A percentile compares a stretch with the other conserved stretches of the same genome.
Evolutionary conservation across 2,329 filamentous ascomycete genomes (phyloP).

Genomic region (Exophiala bonariae): DNA sequence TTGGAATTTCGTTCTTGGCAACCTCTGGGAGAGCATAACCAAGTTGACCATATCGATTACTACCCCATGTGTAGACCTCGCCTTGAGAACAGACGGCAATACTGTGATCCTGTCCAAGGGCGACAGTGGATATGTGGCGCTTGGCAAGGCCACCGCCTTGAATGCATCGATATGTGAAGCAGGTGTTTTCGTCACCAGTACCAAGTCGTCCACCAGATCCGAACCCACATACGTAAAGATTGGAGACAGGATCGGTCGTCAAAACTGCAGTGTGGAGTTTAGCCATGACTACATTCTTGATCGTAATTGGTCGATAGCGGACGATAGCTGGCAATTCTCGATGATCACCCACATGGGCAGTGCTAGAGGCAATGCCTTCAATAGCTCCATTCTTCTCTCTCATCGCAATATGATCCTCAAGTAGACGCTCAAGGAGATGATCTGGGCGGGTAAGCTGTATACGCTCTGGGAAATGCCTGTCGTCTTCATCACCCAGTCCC

Average conservation of each 20-base stretch:
- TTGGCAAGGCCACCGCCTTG: constrained; percentile 71
- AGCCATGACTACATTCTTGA: constrained; percentile 81
- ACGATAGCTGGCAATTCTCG: constrained; percentile 71
- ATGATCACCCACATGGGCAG: constrained; percentile 36
- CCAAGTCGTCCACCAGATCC: constrained; percentile 87
- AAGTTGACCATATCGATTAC: constrained; percentile 80
- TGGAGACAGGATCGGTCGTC: constrained; percentile 82
- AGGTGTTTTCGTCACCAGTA: constrained; percentile 83
- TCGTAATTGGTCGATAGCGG: constrained; percentile 68
- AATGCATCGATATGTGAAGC: constrained; percentile 82
- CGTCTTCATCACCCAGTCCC: constrained; percentile 92
- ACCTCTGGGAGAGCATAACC: constrained; percentile 73
- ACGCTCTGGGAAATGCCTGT: constrained; percentile 89
- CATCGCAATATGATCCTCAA: constrained; percentile 61
- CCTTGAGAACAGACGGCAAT: constrained; percentile 81
- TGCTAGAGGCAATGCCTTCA: constrained; percentile 20
- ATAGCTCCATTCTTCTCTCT: constrained; percentile 36
- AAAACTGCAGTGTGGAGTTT: constrained; percentile 90
- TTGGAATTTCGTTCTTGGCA: constrained; percentile 72
- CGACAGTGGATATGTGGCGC: constrained; percentile 73
- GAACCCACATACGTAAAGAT: constrained; percentile 89
- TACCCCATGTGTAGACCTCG: constrained; percentile 94
- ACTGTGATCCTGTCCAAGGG: constrained; percentile 87
- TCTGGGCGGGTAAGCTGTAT: constrained; percentile 74
- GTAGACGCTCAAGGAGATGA: constrained; percentile 71